Percentiles rank a stretch among this genome's conserved stretches.
Conservation (phyloP, 2,329 filamentous ascomycete species). For the Diaporthe citri region DNA sequence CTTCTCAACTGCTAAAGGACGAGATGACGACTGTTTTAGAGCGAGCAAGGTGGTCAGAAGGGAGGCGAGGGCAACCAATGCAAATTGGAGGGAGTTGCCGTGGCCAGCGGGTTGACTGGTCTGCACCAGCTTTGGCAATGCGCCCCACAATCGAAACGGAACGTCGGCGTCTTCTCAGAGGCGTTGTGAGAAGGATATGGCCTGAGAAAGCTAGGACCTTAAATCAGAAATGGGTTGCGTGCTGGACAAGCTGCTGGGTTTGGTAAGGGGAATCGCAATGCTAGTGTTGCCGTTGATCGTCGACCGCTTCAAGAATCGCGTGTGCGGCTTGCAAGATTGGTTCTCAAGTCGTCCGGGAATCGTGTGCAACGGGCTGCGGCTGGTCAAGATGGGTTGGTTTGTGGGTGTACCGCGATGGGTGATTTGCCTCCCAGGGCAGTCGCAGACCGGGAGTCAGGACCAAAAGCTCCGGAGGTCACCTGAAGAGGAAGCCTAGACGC, state of each 20-base stretch:
- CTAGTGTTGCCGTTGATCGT: background rate
- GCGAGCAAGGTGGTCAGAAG: background rate
- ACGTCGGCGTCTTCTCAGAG: background rate
- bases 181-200: background rate
- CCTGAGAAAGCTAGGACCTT: background rate
- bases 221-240: background rate
- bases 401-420: background rate
- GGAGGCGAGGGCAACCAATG: background rate
- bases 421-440: background rate
- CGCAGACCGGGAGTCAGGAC: slow-evolving; percentile 10
- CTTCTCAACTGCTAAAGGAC: background rate
- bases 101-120: background rate
- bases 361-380: background rate
- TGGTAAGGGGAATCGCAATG: background rate
- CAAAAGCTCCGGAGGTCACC: slow-evolving; percentile 5
- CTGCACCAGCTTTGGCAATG: background rate
- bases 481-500: background rate
- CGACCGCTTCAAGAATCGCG: background rate
- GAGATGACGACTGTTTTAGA: background rate
- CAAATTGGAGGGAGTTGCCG: background rate
- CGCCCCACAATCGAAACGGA: background rate
- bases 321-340: background rate
- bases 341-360: background rate
- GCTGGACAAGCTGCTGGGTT: background rate
- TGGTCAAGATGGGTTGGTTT: background rate